Base-by-base conservation (phyloP, 176 grass and related monocot genomes). In the Aegilops bicornis region DNA sequence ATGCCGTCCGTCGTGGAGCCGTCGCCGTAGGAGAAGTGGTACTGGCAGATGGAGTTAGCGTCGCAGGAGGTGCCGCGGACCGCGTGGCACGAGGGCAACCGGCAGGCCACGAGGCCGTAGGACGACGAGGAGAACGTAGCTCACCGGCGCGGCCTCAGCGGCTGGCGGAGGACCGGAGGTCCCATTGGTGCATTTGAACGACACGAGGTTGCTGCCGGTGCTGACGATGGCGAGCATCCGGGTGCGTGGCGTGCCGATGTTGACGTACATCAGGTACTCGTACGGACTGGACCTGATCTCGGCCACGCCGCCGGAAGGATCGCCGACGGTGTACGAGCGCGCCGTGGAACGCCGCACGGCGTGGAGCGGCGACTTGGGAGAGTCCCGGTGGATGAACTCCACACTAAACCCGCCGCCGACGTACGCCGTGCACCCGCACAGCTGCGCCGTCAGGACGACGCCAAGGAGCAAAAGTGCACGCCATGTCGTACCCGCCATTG, bases 361-460 rank as follows among this genome's bases (percentile, higher is more conserved):
- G 42, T 75, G 14, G 42, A 77, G 78, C 48, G 92, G 94, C 65
- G 94, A 97, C 71, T 68, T 64, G 3, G 64, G 9, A 5, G 88
- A 91, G 83, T 97, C 87, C 8, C 91, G 82, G 74, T 94, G 94
- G 75, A 97, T 92, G 67, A 97, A 68, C 83, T 97, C 89, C 17
- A 87, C 74, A 20, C 85, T 92, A 42, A 97, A 90, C 19, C 89
- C 91, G 8, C 2, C 64, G 42, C 11, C 19, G 40, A 33, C 59
- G 68, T 20, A 29, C 25, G 60, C n/a, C 8, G 37, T 37, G 65
- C 75, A 60, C 19, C 4, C 32, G 45, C 64, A 63, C 11, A 75
- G 25, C 4, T 22, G 32, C 70, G 33, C 74, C 3, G 71, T 19
- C 22, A 79, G 40, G 66, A 81, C 25, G 42, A 76, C 30, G 83